Evolutionary conservation across 176 grass and related monocot species (phyloP).

Genomic region (Carex littledalei): DNA sequence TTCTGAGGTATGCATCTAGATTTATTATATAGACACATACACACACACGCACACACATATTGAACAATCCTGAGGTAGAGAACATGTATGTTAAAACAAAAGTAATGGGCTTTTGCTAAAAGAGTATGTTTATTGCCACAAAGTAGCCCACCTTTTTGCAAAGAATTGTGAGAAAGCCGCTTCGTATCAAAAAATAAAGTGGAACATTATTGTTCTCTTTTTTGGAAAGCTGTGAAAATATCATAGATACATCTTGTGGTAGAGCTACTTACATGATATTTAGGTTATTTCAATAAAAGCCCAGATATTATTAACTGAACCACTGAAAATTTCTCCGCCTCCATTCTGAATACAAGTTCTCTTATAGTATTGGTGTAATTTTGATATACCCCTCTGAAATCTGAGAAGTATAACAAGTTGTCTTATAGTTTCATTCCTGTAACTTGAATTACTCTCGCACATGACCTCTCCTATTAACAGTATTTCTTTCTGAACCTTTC

Average conservation of each 20-base stretch:
- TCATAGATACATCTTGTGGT: neutral
- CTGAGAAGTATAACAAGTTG: neutral
- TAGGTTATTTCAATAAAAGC: neutral
- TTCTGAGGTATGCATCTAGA: constrained; percentile 41
- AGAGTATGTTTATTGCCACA: neutral
- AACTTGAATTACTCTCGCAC: neutral
- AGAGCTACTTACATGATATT: neutral
- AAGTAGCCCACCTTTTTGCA: neutral
- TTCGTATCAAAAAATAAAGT: neutral
- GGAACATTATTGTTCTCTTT: neutral
- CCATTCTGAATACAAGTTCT: neutral
- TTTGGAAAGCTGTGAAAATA: neutral
- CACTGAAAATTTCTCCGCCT: neutral
- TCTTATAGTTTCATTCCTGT: neutral
- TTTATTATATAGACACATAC: neutral
- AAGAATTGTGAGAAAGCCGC: neutral
- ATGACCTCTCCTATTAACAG: neutral
- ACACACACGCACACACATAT: neutral
- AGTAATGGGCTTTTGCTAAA: neutral
- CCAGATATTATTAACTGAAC: neutral
- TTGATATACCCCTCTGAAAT: neutral
- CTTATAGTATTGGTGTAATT: neutral
- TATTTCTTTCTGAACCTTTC: neutral
- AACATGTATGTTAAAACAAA: neutral
- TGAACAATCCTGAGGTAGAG: neutral